phyloP scores from a whole-genome alignment of 1,139 yeast species.

The Geotrichum klebahnii region DNA sequence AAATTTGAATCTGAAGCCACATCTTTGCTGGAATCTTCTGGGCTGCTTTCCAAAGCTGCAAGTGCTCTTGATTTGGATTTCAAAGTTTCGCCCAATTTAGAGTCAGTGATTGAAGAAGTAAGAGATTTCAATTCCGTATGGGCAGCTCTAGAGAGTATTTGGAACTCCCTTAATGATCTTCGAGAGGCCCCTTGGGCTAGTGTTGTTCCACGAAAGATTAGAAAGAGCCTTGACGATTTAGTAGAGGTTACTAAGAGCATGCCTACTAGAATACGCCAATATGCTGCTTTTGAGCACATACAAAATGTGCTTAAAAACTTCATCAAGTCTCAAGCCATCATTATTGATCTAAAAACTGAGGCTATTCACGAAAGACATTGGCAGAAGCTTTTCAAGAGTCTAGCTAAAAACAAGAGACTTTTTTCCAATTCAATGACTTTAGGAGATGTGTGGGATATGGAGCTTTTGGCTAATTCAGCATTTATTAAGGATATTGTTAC shows the following conservation, averaged over 20 bases:
- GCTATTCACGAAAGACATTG: slow-evolving; percentile 68
- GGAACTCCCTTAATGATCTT: slow-evolving; percentile 50
- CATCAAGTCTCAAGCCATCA: slow-evolving; percentile 42
- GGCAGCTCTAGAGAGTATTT: slow-evolving; percentile 56
- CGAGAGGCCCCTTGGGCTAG: slow-evolving; percentile 50
- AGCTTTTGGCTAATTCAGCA: slow-evolving; percentile 47
- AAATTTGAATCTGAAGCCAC: slow-evolving; percentile 43
- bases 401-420: slow-evolving; percentile 31
- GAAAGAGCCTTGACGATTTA: slow-evolving; percentile 52
- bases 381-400: slow-evolving; percentile 47
- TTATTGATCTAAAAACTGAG: slow-evolving; percentile 54
- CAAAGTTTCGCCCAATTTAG: slow-evolving; percentile 36
- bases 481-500: slow-evolving; percentile 50
- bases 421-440: slow-evolving; percentile 41
- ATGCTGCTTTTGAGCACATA: slow-evolving; percentile 62
- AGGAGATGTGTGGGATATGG: slow-evolving; percentile 61
- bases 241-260: slow-evolving; percentile 48
- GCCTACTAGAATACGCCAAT: slow-evolving; percentile 61
- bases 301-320: slow-evolving; percentile 47
- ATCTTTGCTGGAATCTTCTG: slow-evolving; percentile 31
- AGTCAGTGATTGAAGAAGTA: slow-evolving; percentile 48
- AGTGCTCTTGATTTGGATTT: slow-evolving; percentile 44
- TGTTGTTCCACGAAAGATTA: slow-evolving; percentile 47
- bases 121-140: slow-evolving; percentile 60
- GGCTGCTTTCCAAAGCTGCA: slow-evolving; percentile 45